A percentile compares a stretch with the other conserved stretches of the same genome.
Conservation (phyloP, 2,329 filamentous ascomycete genomes). For the Colletotrichum sojae region DNA sequence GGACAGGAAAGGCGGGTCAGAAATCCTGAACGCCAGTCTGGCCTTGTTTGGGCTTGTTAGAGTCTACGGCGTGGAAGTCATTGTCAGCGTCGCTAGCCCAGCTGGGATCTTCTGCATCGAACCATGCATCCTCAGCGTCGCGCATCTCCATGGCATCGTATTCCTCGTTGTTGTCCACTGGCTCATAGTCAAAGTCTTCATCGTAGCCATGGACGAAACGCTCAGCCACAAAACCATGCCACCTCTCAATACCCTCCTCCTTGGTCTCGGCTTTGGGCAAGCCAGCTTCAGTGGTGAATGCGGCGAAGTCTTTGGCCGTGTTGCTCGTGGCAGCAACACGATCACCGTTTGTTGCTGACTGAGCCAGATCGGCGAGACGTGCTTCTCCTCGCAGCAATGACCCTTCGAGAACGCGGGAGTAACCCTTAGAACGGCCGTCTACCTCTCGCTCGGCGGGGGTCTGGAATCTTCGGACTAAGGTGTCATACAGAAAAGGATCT, state of each 20-base stretch:
- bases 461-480: slow-evolving; percentile 83
- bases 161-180: slow-evolving; percentile 79
- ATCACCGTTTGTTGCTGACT: slow-evolving; percentile 7
- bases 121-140: slow-evolving; percentile 82
- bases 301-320: not conserved
- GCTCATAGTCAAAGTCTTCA: slow-evolving; percentile 81
- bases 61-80: slow-evolving; percentile 31
- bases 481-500: slow-evolving; percentile 88
- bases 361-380: slow-evolving; percentile 71
- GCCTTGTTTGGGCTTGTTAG: slow-evolving; percentile 52
- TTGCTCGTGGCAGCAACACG: not conserved
- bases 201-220: slow-evolving; percentile 84
- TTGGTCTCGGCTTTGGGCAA: slow-evolving; percentile 66
- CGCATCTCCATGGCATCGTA: slow-evolving; percentile 74
- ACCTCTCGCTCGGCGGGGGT: slow-evolving; percentile 79
- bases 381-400: slow-evolving; percentile 84
- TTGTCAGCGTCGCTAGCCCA: slow-evolving; percentile 68
- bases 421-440: slow-evolving; percentile 82
- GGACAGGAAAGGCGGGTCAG: slow-evolving; percentile 53
- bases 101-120: slow-evolving; percentile 82
- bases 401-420: slow-evolving; percentile 83
- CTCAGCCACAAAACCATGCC: slow-evolving; percentile 79
- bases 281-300: slow-evolving; percentile 16
- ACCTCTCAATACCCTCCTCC: slow-evolving; percentile 77
- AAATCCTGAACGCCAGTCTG: slow-evolving; percentile 83